Evolutionary conservation across 2,329 filamentous ascomycete genomes (phyloP).

Genomic region (Cercospora sp.): DNA sequence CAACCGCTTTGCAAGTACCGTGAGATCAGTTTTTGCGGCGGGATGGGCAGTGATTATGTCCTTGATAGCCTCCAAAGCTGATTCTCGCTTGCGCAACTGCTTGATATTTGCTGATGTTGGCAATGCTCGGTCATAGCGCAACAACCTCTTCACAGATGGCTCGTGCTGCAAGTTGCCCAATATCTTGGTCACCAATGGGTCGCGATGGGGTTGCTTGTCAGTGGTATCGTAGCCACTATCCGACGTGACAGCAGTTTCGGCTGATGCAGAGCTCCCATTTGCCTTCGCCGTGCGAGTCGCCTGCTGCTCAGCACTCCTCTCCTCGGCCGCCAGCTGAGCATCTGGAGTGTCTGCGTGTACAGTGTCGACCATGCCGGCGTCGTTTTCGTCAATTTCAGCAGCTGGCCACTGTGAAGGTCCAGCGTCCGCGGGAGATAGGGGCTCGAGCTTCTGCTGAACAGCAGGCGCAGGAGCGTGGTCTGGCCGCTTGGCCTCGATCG

Average conservation of each 20-base stretch:
- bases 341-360: not conserved
- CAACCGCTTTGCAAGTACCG: slow-evolving; percentile 9
- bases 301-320: not conserved
- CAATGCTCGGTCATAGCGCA: slow-evolving; percentile 12
- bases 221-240: slow-evolving; percentile 10
- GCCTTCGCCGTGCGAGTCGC: not conserved
- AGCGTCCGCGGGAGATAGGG: not conserved
- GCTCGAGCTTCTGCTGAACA: not conserved
- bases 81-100: slow-evolving; percentile 7
- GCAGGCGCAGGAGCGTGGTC: not conserved
- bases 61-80: slow-evolving; percentile 18
- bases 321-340: slow-evolving; percentile 5
- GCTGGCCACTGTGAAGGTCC: not conserved
- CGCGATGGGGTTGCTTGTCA: slow-evolving; percentile 11
- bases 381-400: not conserved
- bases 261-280: not conserved
- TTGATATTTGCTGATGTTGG: slow-evolving; percentile 14
- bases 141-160: slow-evolving; percentile 14
- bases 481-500: not conserved
- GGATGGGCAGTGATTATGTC: slow-evolving; percentile 15
- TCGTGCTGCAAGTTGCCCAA: slow-evolving; percentile 21
- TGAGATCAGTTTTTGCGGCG: slow-evolving; percentile 12
- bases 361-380: not conserved
- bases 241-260: not conserved
- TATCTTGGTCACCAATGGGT: slow-evolving; percentile 19